Conservation (phyloP, 2,329 filamentous ascomycete species). For the Colletotrichum plurivorum region DNA sequence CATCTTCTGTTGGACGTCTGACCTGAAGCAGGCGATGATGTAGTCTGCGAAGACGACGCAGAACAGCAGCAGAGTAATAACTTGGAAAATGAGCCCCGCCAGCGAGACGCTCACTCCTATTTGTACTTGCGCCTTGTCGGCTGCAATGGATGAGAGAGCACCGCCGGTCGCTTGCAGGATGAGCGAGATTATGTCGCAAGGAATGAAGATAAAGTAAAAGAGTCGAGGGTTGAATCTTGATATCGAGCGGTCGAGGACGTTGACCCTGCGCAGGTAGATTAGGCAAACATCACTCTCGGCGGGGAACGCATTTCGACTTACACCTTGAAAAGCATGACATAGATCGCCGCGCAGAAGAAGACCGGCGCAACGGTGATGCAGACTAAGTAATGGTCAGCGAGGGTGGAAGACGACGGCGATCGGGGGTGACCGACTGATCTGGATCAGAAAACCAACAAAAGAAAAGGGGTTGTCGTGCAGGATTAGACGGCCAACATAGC, state of each 20-base stretch:
- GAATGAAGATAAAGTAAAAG: slow-evolving; percentile 57
- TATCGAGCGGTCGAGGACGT: slow-evolving; percentile 45
- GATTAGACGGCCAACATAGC: slow-evolving; percentile 72
- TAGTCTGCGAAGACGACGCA: slow-evolving; percentile 58
- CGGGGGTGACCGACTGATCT: slow-evolving; percentile 60
- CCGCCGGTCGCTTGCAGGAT: slow-evolving; percentile 68
- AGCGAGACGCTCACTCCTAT: slow-evolving; percentile 64
- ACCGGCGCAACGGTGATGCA: slow-evolving; percentile 50
- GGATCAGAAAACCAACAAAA: slow-evolving; percentile 72
- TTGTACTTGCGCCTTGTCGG: slow-evolving; percentile 42
- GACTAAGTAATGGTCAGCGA: slow-evolving; percentile 47
- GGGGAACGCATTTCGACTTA: neutral
- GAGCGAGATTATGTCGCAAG: slow-evolving; percentile 65
- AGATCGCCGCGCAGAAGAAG: slow-evolving; percentile 48
- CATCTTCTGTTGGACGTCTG: slow-evolving; percentile 46
- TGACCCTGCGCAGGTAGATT: slow-evolving; percentile 38
- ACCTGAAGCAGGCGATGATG: slow-evolving; percentile 46
- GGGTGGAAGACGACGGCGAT: no score
- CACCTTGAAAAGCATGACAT: slow-evolving; percentile 44
- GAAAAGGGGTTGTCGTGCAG: slow-evolving; percentile 70
- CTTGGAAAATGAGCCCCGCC: slow-evolving; percentile 66
- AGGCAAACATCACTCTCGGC: slow-evolving; percentile 38
- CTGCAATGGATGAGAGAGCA: slow-evolving; percentile 53
- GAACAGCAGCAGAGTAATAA: slow-evolving; percentile 64
- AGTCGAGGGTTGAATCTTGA: slow-evolving; percentile 49